phyloP scores from a whole-genome alignment of 257 asterid genomes.

The Scutellaria galericulata region DNA sequence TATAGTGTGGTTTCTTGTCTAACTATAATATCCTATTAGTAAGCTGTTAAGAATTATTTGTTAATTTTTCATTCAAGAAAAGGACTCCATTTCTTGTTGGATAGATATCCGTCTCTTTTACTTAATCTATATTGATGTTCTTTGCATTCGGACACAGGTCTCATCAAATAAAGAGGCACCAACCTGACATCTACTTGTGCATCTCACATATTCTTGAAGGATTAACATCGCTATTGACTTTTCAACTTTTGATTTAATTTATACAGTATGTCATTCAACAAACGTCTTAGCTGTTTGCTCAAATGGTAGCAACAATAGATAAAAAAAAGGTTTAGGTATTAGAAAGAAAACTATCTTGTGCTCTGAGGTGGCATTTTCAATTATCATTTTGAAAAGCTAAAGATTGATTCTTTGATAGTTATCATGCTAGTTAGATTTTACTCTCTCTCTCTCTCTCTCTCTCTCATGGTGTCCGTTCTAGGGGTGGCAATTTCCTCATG shows the following conservation, averaged over 20 bases:
- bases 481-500: too few relatives aligned
- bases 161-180: not conserved
- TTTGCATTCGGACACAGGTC: conserved; percentile 1
- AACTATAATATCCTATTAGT: not conserved
- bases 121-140: not conserved
- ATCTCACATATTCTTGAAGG: conserved; percentile 8
- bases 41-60: not conserved
- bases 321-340: not conserved
- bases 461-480: too few relatives aligned
- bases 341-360: not conserved
- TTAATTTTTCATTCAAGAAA: not conserved
- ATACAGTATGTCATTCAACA: not conserved
- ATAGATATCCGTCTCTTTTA: not conserved
- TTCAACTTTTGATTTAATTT: not conserved
- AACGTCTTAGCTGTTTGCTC: not conserved
- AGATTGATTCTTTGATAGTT: not conserved
- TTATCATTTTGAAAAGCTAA: not conserved
- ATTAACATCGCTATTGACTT: not conserved
- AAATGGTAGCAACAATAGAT: not conserved
- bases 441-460: too few relatives aligned
- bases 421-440: not conserved
- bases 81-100: not conserved
- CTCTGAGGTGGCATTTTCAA: not conserved
- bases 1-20: not conserved
- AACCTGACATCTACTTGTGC: not conserved